These are phyloP conservation scores for Cercophora sp. DNA, from an alignment of 495 filamentous ascomycete species.

Conservation along the genomic window DNA sequence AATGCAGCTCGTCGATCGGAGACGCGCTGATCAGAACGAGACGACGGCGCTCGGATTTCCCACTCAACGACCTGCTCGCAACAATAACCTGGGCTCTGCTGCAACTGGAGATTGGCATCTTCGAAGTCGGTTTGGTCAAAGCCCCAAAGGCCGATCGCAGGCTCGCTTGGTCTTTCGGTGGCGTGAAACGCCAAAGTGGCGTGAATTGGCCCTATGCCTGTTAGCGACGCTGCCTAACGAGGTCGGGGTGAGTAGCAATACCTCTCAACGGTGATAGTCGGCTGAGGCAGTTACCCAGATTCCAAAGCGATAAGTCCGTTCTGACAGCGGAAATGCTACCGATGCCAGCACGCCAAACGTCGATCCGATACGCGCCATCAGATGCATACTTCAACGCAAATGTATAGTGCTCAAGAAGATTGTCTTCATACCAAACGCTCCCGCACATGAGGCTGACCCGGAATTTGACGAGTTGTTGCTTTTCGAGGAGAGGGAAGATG, in stretches of 20 bases:
- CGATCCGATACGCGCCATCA: constrained; percentile 14
- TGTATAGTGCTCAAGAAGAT: constrained; percentile 22
- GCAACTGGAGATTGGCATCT: constrained; percentile 16
- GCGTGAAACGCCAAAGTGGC: constrained; percentile 21
- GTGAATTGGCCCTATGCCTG: constrained; percentile 6
- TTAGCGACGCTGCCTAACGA: neutral
- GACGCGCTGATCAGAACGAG: too few relatives aligned
- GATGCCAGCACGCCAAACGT: constrained; percentile 22
- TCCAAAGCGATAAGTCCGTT: too few relatives aligned
- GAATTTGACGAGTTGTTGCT: constrained; percentile 19
- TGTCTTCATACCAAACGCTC: neutral
- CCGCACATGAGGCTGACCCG: constrained; percentile 18
- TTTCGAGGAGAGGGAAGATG: constrained; percentile 23
- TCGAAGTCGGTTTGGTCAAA: constrained; percentile 18
- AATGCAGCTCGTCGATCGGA: too few relatives aligned
- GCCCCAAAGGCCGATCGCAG: constrained; percentile 16
- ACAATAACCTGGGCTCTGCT: constrained; percentile 11
- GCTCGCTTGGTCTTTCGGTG: constrained; percentile 9
- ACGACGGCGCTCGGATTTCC: too few relatives aligned
- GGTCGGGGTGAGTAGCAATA: neutral
- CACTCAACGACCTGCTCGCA: too few relatives aligned
- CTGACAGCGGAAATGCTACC: constrained; percentile 13
- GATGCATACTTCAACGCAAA: constrained; percentile 14
- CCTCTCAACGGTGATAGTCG: constrained; percentile 15
- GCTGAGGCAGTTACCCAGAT: constrained; percentile 24